A percentile compares a stretch with the other conserved stretches of the same genome.
Conservation (phyloP, 2,329 filamentous ascomycete species). For the Xylariaceae sp. region DNA sequence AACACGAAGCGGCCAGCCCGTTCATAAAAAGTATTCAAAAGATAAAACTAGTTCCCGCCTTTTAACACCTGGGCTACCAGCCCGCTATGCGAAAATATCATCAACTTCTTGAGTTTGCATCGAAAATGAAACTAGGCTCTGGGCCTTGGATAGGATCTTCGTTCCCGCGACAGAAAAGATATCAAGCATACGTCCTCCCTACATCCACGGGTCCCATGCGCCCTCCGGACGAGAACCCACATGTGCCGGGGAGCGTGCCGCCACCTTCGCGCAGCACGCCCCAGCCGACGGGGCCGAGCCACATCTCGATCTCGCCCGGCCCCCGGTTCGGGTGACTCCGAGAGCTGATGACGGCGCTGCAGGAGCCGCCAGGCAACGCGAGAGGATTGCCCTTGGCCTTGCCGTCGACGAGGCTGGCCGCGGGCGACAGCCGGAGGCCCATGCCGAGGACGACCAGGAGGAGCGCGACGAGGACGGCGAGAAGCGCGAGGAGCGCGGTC, state of each 20-base stretch:
- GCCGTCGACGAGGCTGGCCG: slow-evolving; percentile 28
- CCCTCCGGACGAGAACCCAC: slow-evolving; percentile 36
- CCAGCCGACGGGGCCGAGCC: slow-evolving; percentile 38
- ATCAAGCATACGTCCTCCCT: slow-evolving; percentile 33
- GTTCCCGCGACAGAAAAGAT: too few relatives aligned
- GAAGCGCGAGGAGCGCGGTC: slow-evolving; percentile 36
- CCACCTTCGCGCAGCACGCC: slow-evolving; percentile 38
- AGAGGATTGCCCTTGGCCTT: slow-evolving; percentile 43
- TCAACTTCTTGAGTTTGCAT: too few relatives aligned
- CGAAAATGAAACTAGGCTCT: too few relatives aligned
- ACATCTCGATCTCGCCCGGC: slow-evolving; percentile 24
- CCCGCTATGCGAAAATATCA: too few relatives aligned
- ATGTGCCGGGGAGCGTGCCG: slow-evolving; percentile 35
- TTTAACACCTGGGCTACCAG: too few relatives aligned
- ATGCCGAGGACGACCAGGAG: slow-evolving; percentile 33
- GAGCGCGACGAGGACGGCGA: slow-evolving; percentile 35
- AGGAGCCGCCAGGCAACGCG: slow-evolving; percentile 40
- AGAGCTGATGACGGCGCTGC: slow-evolving; percentile 48
- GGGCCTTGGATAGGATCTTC: too few relatives aligned
- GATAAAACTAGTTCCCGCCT: too few relatives aligned
- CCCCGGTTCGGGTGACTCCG: slow-evolving; percentile 37
- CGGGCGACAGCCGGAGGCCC: slow-evolving; percentile 36
- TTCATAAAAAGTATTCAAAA: too few relatives aligned
- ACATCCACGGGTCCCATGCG: slow-evolving; percentile 29
- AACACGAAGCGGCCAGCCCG: too few relatives aligned